phyloP scores from a whole-genome alignment of 2,329 filamentous ascomycete genomes.

The Xylariaceae sp. region DNA sequence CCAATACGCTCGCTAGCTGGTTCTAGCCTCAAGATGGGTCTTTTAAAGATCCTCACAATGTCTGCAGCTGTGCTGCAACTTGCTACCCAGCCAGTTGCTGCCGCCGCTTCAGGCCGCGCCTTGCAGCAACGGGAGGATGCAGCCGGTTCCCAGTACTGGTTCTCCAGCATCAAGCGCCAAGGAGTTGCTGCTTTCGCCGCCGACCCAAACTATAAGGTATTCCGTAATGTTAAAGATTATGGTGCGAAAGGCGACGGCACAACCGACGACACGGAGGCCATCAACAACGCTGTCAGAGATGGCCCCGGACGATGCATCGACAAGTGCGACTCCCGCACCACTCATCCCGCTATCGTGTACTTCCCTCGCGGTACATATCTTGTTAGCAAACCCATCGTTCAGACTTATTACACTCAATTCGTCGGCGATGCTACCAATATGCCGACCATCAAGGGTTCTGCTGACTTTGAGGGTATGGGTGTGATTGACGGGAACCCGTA shows the following conservation, averaged over 20 bases:
- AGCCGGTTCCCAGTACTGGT: slow-evolving; percentile 68
- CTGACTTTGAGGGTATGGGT: slow-evolving; percentile 81
- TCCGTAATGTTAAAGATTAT: slow-evolving; percentile 78
- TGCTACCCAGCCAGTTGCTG: slow-evolving; percentile 30
- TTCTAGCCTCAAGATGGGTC: slow-evolving; percentile 43
- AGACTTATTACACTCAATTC: slow-evolving; percentile 93
- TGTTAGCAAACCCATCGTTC: slow-evolving; percentile 78
- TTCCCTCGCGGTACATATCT: slow-evolving; percentile 89
- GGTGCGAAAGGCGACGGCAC: slow-evolving; percentile 71
- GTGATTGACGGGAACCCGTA: slow-evolving; percentile 92
- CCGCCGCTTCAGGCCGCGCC: slow-evolving; percentile 28
- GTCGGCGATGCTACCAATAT: slow-evolving; percentile 77
- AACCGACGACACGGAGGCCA: slow-evolving; percentile 86
- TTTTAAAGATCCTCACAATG: slow-evolving; percentile 40
- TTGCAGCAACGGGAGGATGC: slow-evolving; percentile 36
- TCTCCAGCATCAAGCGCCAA: slow-evolving; percentile 71
- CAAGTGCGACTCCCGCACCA: slow-evolving; percentile 83
- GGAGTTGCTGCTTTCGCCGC: slow-evolving; percentile 70
- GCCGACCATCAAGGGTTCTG: slow-evolving; percentile 76
- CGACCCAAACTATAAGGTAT: slow-evolving; percentile 68
- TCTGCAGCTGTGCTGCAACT: slow-evolving; percentile 39
- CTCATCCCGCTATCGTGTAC: slow-evolving; percentile 86
- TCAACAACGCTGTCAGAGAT: slow-evolving; percentile 82
- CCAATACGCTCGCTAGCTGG: slow-evolving; percentile 38
- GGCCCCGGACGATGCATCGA: slow-evolving; percentile 76